These are phyloP conservation scores for Passalora sequoiae DNA, from an alignment of 2,329 filamentous ascomycete genomes.

Conservation along the genomic window DNA sequence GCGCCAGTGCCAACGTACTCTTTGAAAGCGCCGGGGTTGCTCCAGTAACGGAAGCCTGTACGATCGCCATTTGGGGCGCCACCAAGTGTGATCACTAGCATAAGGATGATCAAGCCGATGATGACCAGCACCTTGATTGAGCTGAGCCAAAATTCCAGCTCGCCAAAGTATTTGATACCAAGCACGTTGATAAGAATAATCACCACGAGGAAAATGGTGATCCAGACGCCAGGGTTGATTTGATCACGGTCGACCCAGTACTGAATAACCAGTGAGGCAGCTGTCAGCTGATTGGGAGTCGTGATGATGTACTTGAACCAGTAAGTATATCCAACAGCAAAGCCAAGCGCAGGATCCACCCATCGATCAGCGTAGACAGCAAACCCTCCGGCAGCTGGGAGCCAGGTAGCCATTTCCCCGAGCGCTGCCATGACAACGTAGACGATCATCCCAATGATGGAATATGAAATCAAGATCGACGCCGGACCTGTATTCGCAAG, in stretches of 20 bases:
- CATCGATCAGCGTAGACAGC: slow-evolving; percentile 75
- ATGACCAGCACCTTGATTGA: slow-evolving; percentile 45
- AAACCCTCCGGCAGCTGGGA: slow-evolving; percentile 73
- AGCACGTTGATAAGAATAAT: slow-evolving; percentile 46
- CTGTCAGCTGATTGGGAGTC: slow-evolving; percentile 79
- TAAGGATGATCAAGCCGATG: slow-evolving; percentile 43
- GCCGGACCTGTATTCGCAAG: slow-evolving; percentile 52
- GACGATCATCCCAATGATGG: slow-evolving; percentile 64
- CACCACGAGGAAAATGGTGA: slow-evolving; percentile 52
- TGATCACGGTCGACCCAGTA: slow-evolving; percentile 59
- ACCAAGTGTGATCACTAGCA: slow-evolving; percentile 31
- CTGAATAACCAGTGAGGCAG: slow-evolving; percentile 70
- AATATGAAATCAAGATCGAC: slow-evolving; percentile 67
- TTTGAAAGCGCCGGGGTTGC: slow-evolving; percentile 42
- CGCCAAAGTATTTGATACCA: slow-evolving; percentile 57
- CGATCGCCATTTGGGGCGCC: slow-evolving; percentile 30
- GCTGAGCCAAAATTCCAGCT: slow-evolving; percentile 48
- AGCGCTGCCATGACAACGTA: slow-evolving; percentile 77
- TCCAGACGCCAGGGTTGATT: slow-evolving; percentile 53
- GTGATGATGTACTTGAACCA: slow-evolving; percentile 70
- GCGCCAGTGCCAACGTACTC: slow-evolving; percentile 34
- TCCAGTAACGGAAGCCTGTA: slow-evolving; percentile 41
- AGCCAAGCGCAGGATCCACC: slow-evolving; percentile 74
- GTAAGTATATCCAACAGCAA: slow-evolving; percentile 61
- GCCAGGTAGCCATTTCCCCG: slow-evolving; percentile 79